Base-by-base conservation (phyloP, 2,329 filamentous ascomycete species). In the Apiospora pterosperma region DNA sequence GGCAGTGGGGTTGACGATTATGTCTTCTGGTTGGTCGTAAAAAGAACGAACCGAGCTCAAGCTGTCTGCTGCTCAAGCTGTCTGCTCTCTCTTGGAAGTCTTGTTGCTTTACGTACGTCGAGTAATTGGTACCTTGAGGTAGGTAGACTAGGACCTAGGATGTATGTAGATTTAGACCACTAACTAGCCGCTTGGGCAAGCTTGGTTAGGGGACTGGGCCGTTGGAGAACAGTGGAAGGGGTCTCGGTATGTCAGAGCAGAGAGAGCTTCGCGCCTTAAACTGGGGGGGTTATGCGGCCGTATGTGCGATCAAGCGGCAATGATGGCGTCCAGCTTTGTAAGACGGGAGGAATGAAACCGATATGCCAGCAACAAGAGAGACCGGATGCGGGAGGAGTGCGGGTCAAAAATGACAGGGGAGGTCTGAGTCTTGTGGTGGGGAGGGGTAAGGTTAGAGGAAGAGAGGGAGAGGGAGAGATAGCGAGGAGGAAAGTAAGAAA, bases 71-170 rank as follows among this genome's bases (percentile, higher is more conserved):
- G 19, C 16, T n/a, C n/a, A n/a, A n/a, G n/a, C n/a, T n/a, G n/a
- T n/a, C n/a, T n/a, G 28, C 19, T 41, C 38, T n/a, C 38, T 41
- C 38, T 41, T 1, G 38, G 38, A 16, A 16, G 38, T 41, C 19
- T 55, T 55, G 48, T 34, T 52, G 44, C 25, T 55, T 55, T 55
- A 34, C 48, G 28, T 55, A 34, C 28, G 44, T 52, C 44, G 25
- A 52, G 48, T 55, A 55, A 28, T 31, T 66, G 66, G 68, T 68
- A 69, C 66, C 65, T 67, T 63, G 63, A 55, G 48, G 52, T 63
- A 66, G 65, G 61, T 61, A 60, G 48, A 55, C 48, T 55, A 55
- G 19, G 48, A 34, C 48, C 48, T 55, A 28, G 23, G 25, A 55
- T 25, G 28, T 34, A 31, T 55, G 16, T 55, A 34, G 48, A 55